phyloP scores from a whole-genome alignment of 1,139 yeast genomes.

The Debaryomycetaceae sp. region DNA sequence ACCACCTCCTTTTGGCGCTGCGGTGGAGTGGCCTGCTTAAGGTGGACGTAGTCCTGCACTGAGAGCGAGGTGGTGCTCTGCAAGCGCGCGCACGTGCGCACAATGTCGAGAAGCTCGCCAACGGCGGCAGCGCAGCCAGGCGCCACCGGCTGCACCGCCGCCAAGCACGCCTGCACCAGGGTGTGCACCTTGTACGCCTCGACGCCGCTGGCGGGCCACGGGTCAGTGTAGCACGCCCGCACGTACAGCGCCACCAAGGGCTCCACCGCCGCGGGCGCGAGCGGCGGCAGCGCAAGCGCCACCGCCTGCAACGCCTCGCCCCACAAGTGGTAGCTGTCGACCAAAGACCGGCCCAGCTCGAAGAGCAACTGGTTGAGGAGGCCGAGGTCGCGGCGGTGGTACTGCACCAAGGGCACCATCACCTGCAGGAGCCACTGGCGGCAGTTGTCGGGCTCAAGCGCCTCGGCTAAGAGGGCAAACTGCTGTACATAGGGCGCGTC shows the following conservation, averaged over 20 bases:
- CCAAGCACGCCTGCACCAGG: no score
- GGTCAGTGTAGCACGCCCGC: no score
- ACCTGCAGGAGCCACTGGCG: slow-evolving; percentile 27
- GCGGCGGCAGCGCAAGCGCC: slow-evolving; percentile 10
- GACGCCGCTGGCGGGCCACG: no score
- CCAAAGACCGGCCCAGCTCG: slow-evolving; percentile 7
- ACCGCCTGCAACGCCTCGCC: slow-evolving; percentile 18
- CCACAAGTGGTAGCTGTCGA: slow-evolving; percentile 24
- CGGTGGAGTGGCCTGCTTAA: slow-evolving; percentile 20
- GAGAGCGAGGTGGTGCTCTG: slow-evolving; percentile 41
- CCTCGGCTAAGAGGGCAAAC: slow-evolving; percentile 21
- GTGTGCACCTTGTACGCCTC: no score
- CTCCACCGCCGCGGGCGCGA: background rate
- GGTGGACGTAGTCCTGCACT: slow-evolving; percentile 27
- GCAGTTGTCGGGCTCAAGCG: slow-evolving; percentile 15
- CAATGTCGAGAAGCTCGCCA: slow-evolving; percentile 10
- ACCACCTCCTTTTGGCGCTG: slow-evolving; percentile 22
- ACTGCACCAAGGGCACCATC: slow-evolving; percentile 25
- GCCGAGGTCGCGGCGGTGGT: slow-evolving; percentile 18
- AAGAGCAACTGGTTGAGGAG: slow-evolving; percentile 28
- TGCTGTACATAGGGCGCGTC: slow-evolving; percentile 5
- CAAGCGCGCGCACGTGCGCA: slow-evolving; percentile 35
- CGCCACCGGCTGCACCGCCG: slow-evolving; percentile 1
- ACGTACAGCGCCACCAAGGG: no score
- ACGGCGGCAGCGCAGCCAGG: slow-evolving; percentile 14